Evolutionary conservation across 257 asterid species (phyloP).

Genomic region (Scutellaria minor): DNA sequence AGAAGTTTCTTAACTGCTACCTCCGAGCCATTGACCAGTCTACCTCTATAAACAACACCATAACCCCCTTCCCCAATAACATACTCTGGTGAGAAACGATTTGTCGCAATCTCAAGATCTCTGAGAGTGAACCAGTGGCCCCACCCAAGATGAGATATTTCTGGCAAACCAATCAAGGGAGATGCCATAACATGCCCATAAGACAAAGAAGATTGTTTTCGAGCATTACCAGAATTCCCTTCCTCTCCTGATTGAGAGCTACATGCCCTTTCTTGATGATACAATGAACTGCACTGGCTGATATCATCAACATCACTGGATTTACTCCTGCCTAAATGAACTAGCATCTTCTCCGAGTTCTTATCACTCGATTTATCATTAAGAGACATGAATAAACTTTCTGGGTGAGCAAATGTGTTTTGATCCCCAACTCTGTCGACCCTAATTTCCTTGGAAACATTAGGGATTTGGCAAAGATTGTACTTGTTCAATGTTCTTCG

Average conservation of each 20-base stretch:
- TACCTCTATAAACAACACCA: slow-evolving; percentile 89
- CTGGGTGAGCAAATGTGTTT: slow-evolving; percentile 47
- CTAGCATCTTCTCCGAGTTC: slow-evolving; percentile 68
- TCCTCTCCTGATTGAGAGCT: slow-evolving; percentile 97
- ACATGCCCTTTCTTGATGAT: slow-evolving; percentile 64
- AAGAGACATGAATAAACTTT: slow-evolving; percentile 52
- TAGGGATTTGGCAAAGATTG: slow-evolving; percentile 70
- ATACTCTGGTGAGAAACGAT: slow-evolving; percentile 67
- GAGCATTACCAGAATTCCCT: slow-evolving; percentile 69
- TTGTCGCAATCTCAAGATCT: slow-evolving; percentile 88
- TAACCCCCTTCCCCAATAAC: slow-evolving; percentile 96
- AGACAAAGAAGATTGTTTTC: slow-evolving; percentile 57
- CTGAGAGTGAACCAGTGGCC: slow-evolving; percentile 99
- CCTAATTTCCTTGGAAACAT: slow-evolving; percentile 74
- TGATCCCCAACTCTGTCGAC: slow-evolving; percentile 69
- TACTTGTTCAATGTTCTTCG: slow-evolving; percentile 51
- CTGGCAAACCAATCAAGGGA: slow-evolving; percentile 91
- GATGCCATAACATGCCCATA: slow-evolving; percentile 76
- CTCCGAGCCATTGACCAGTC: slow-evolving; percentile 79
- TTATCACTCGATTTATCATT: slow-evolving; percentile 65
- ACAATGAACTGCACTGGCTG: slow-evolving; percentile 82
- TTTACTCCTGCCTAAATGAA: slow-evolving; percentile 77
- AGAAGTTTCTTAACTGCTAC: slow-evolving; percentile 96
- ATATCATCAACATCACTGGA: slow-evolving; percentile 79
- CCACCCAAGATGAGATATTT: slow-evolving; percentile 95